Evolutionary conservation across 1,284 basidiomycete genomes (phyloP), one percentile per base, ranked within the genome.

Genomic region (Somion occarium): DNA sequence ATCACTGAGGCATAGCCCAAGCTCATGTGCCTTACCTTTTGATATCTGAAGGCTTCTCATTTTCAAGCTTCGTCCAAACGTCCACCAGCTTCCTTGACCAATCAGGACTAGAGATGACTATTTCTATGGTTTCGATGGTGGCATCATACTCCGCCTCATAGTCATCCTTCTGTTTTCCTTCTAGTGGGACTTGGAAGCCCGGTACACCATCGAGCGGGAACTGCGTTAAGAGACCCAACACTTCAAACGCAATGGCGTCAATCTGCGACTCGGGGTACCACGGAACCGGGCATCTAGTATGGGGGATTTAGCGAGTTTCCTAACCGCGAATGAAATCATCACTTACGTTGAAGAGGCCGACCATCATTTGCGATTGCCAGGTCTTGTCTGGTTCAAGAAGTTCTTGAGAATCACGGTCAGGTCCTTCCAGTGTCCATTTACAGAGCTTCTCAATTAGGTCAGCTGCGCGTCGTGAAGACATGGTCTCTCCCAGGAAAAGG

Each of bases 301-400:
- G 2, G 53, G 53, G 25, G 41, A 44, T 12, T 42, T 41, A 34
- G 38, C 38, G 1, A 54, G 15, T 5, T 46, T 9, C 1, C 38
- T 18, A 26, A n/a, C n/a, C n/a, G n/a, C n/a, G n/a, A n/a, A n/a
- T n/a, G n/a, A n/a, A n/a, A 38, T 24, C 18, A 23, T 24, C n/a
- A 38, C 49, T 19, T 22, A 49, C 49, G 19, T 30, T 22, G 4
- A 45, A 20, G 11, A 30, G 26, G 11, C 43, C 37, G 19, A 46
- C 23, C 50, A 51, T 54, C 30, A 48, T 23, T 19, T 46, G 41
- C 11, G 46, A 43, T 43, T 54, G 53, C 50, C 49, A 54, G 26
- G 41, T 39, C 26, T 51, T 44, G 19, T 49, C 44, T 1, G 53
- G 53, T 25, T 54, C 43, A 4, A 13, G 41, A 4, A 54, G 38